Evolutionary conservation across 1,139 yeast species (phyloP).

Genomic region (Pichia sp.): DNA sequence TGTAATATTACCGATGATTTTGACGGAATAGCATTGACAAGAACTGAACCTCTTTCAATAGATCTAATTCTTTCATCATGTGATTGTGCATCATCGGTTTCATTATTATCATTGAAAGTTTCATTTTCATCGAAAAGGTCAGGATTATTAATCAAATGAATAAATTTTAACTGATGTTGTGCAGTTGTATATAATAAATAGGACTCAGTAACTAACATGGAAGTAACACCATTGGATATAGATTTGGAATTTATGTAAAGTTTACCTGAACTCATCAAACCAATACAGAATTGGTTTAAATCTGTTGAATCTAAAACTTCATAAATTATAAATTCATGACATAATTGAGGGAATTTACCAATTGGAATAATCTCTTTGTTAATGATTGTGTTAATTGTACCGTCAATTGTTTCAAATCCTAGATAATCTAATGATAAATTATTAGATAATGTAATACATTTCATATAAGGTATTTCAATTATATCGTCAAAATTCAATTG

Average conservation of each 20-base stretch:
- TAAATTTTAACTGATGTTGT: conserved; percentile 73
- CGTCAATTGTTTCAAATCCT: conserved; percentile 58
- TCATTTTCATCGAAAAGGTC: conserved; percentile 17
- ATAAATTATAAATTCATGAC: conserved; percentile 54
- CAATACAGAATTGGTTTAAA: conserved; percentile 40
- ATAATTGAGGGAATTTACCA: conserved; percentile 59
- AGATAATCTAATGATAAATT: conserved; percentile 46
- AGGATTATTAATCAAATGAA: conserved; percentile 45
- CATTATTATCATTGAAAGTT: conserved; percentile 17
- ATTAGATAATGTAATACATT: conserved; percentile 48
- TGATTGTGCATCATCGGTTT: background rate
- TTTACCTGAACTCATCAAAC: conserved; percentile 67
- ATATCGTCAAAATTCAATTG: conserved; percentile 28
- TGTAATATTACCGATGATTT: conserved; percentile 78
- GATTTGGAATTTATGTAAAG: conserved; percentile 57
- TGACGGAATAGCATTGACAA: conserved; percentile 77
- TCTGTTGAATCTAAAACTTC: conserved; percentile 23
- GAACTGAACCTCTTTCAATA: conserved; percentile 82
- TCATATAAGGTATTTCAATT: conserved; percentile 40
- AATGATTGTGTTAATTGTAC: conserved; percentile 36
- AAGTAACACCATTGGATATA: conserved; percentile 75
- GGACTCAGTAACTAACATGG: conserved; percentile 64
- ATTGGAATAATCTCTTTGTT: conserved; percentile 23
- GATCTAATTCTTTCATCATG: conserved; percentile 80
- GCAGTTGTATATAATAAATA: conserved; percentile 83